Evolutionary conservation across 805 yeast species (phyloP).

Genomic region (Yamadazyma laniorum): DNA sequence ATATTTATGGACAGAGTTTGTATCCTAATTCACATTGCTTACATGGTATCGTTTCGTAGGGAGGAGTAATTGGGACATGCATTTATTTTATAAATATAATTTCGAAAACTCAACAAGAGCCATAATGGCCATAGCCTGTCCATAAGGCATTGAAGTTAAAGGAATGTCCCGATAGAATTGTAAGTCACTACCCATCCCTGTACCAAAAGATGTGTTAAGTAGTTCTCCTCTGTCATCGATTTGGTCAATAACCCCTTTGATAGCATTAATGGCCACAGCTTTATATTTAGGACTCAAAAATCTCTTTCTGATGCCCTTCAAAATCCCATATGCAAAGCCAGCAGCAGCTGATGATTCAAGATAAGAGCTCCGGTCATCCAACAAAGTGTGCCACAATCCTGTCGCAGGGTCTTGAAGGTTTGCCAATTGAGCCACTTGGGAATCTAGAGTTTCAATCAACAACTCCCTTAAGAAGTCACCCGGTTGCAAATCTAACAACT

Average conservation of each 20-base stretch:
- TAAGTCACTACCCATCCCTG: slow-evolving; percentile 32
- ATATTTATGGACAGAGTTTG: too few relatives aligned
- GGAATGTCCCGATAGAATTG: slow-evolving; percentile 35
- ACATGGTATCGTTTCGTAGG: too few relatives aligned
- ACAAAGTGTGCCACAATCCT: slow-evolving; percentile 34
- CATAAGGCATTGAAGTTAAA: slow-evolving; percentile 34
- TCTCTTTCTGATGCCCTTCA: slow-evolving; percentile 28
- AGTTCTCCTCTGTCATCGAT: slow-evolving; percentile 31
- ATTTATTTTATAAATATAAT: slow-evolving; percentile 17
- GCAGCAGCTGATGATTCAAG: slow-evolving; percentile 34
- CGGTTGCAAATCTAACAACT: slow-evolving; percentile 23
- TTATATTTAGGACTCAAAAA: slow-evolving; percentile 23
- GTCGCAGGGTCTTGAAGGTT: slow-evolving; percentile 23
- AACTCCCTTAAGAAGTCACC: slow-evolving; percentile 27
- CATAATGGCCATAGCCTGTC: slow-evolving; percentile 40
- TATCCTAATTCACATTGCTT: too few relatives aligned
- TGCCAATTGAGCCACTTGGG: slow-evolving; percentile 26
- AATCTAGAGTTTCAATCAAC: slow-evolving; percentile 26
- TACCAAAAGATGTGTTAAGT: slow-evolving; percentile 34
- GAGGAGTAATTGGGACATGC: too few relatives aligned
- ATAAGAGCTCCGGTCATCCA: slow-evolving; percentile 29
- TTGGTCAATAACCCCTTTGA: slow-evolving; percentile 27
- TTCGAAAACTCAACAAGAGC: slow-evolving; percentile 28
- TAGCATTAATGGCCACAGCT: slow-evolving; percentile 26
- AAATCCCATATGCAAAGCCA: slow-evolving; percentile 36